phyloP scores from a whole-genome alignment of 331 rosid genomes.

The Malus hybrid region DNA sequence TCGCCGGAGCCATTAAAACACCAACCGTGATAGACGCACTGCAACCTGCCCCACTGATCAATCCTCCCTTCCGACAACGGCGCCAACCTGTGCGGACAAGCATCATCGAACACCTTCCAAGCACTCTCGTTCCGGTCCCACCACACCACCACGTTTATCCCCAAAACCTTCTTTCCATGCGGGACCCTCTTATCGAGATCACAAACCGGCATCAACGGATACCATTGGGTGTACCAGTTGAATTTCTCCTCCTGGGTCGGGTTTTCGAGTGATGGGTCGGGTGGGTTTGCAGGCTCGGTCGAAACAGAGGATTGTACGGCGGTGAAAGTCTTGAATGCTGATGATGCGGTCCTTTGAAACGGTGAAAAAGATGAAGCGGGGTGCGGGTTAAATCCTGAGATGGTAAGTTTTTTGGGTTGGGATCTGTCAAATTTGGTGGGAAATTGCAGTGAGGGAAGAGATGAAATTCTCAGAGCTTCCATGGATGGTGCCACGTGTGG shows the following conservation, averaged over 20 bases:
- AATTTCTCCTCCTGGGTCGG: constrained; percentile 34
- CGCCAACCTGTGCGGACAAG: constrained; percentile 84
- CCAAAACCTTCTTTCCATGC: constrained; percentile 68
- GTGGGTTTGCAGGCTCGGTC: constrained; percentile 31
- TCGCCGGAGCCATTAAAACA: constrained; percentile 83
- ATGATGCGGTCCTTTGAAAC: neutral
- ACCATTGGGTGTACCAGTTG: constrained; percentile 89
- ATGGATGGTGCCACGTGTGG: constrained; percentile 17
- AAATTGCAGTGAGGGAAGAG: constrained; percentile 30
- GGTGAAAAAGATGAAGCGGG: constrained; percentile 16
- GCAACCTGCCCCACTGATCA: constrained; percentile 91
- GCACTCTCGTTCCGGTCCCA: constrained; percentile 77
- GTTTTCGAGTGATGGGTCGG: constrained; percentile 28
- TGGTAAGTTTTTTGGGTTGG: constrained; percentile 19
- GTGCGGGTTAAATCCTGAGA: constrained; percentile 5
- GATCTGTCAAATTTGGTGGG: constrained; percentile 18
- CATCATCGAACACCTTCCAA: constrained; percentile 85
- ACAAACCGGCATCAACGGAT: constrained; percentile 81
- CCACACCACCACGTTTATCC: constrained; percentile 91
- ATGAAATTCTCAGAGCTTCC: constrained; percentile 45
- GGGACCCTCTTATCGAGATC: constrained; percentile 82
- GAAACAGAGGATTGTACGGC: constrained; percentile 47
- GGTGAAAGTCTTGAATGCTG: constrained; percentile 40
- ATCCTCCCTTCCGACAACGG: constrained; percentile 90
- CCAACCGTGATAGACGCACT: constrained; percentile 97